Evolutionary conservation across 768 basidiomycete genomes (phyloP).

Genomic region (Dacryopinax primogenitus): DNA sequence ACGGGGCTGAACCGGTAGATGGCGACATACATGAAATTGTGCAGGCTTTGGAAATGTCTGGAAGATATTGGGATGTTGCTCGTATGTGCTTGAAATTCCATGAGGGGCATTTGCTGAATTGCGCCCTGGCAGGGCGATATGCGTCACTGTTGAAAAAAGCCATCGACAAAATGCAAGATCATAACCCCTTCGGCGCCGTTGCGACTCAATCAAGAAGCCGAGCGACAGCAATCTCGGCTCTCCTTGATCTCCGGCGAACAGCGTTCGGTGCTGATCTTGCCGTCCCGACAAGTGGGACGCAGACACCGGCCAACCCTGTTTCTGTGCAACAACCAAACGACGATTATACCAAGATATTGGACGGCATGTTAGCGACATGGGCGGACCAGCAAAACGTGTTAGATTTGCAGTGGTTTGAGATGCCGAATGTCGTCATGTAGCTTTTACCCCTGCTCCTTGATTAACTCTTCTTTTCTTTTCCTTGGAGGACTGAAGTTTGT

Average conservation of each 20-base stretch:
- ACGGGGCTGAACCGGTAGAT: neutral
- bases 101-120: neutral
- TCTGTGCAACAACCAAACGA: neutral
- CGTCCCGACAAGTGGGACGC: neutral
- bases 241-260: neutral
- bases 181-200: neutral
- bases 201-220: neutral
- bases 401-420: slow-evolving; percentile 6
- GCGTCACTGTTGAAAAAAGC: slow-evolving; percentile 2
- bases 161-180: neutral
- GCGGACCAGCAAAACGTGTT: slow-evolving; percentile 3
- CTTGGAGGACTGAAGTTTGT: neutral
- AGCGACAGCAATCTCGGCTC: neutral
- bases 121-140: neutral
- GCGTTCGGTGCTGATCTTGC: neutral
- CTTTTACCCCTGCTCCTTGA: too few species aligned
- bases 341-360: slow-evolving; percentile 5
- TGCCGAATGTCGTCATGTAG: slow-evolving; percentile 7
- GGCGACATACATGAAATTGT: neutral
- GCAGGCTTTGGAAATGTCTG: neutral
- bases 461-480: neutral
- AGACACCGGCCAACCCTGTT: neutral
- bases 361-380: neutral
- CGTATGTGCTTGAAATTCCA: neutral
- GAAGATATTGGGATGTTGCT: neutral